A percentile compares a stretch with the other conserved stretches of the same genome.
Conservation (phyloP, 495 filamentous ascomycete genomes). For the Neurospora sp. region DNA sequence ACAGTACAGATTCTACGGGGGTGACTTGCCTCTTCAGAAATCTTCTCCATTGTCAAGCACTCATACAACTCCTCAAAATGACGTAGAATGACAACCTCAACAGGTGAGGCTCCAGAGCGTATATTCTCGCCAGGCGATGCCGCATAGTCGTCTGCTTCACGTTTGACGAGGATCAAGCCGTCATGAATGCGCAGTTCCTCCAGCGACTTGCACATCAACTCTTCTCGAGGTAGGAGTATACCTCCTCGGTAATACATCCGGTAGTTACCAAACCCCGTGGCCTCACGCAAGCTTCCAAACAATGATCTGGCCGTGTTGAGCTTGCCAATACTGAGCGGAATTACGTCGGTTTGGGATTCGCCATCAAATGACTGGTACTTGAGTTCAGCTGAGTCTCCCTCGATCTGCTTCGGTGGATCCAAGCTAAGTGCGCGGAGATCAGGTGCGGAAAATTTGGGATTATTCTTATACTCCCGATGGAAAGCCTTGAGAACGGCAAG, state of each 20-base stretch:
- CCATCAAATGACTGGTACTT: constrained; percentile 67
- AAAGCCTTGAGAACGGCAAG: constrained; percentile 42
- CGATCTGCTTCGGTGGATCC: constrained; percentile 26
- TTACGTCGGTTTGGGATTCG: constrained; percentile 43
- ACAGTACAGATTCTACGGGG: neutral
- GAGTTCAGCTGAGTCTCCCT: constrained; percentile 54
- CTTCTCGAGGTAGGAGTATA: constrained; percentile 34
- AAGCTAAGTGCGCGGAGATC: constrained; percentile 35
- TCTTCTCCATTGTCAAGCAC: constrained; percentile 61
- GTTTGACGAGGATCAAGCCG: constrained; percentile 51
- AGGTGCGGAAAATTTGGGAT: constrained; percentile 37
- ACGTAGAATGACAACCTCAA: constrained; percentile 68
- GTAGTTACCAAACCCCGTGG: constrained; percentile 64
- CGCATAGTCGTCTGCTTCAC: constrained; percentile 29
- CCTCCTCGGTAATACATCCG: constrained; percentile 42
- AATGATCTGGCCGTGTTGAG: constrained; percentile 62
- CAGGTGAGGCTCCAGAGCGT: constrained; percentile 34
- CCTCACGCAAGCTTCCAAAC: constrained; percentile 48
- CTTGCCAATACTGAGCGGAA: constrained; percentile 49
- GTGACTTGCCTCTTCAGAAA: constrained; percentile 53
- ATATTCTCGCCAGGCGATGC: constrained; percentile 18
- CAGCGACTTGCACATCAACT: constrained; percentile 40
- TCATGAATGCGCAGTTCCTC: constrained; percentile 48
- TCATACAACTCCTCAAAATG: constrained; percentile 82
- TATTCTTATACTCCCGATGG: constrained; percentile 34